phyloP scores from a whole-genome alignment of 108 stramenopile genomes.

The Schizochytrium sp. region DNA sequence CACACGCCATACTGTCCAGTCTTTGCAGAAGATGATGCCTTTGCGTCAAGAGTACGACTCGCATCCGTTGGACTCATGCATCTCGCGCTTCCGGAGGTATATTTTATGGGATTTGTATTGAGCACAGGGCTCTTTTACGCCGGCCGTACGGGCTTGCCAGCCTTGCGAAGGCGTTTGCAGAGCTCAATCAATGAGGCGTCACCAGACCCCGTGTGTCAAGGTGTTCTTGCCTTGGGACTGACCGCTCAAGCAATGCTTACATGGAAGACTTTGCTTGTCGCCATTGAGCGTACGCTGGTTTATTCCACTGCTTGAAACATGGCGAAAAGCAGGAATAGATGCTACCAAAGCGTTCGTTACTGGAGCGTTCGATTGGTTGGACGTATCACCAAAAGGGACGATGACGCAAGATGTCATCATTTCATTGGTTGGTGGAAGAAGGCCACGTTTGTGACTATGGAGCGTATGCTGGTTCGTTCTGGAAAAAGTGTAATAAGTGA shows the following conservation, averaged over 20 bases:
- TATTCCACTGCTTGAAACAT: not conserved
- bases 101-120: not conserved
- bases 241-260: not conserved
- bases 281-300: not conserved
- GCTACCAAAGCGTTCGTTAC: no score
- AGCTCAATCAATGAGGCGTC: not conserved
- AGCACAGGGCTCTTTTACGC: not conserved
- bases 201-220: not conserved
- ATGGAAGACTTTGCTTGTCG: not conserved
- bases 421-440: no score
- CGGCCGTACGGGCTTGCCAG: not conserved
- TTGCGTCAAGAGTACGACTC: not conserved
- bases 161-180: not conserved
- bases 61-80: not conserved
- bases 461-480: no score
- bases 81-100: not conserved
- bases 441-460: no score
- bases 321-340: no score
- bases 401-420: no score
- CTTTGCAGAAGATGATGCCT: not conserved
- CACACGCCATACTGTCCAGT: not conserved
- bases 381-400: no score
- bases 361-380: no score
- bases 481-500: no score
- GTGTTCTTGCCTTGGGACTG: not conserved